Conservation (phyloP, 768 basidiomycete genomes). For the Lactarius indigo region DNA sequence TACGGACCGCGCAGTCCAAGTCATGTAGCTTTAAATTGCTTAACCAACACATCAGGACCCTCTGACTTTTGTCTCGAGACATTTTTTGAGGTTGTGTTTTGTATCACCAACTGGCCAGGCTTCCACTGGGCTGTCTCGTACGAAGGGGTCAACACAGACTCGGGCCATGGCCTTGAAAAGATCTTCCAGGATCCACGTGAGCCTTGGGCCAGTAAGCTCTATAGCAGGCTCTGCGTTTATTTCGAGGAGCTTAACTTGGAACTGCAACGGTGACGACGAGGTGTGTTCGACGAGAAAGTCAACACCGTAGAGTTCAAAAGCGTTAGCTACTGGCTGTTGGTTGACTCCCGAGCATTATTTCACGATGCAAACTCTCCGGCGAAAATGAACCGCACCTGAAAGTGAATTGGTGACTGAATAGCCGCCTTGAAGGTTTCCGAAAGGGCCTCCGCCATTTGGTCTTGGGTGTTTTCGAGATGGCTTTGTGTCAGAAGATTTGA, state of each 20-base stretch:
- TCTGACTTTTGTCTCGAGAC: slow-evolving; percentile 54
- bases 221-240: slow-evolving; percentile 97
- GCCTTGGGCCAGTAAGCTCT: slow-evolving; percentile 80
- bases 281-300: slow-evolving; percentile 75
- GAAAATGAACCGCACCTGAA: slow-evolving; percentile 54
- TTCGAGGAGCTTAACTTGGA: slow-evolving; percentile 74
- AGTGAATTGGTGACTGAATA: slow-evolving; percentile 74
- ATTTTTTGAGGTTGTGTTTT: slow-evolving; percentile 57
- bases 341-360: not conserved
- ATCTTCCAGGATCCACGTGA: slow-evolving; percentile 78
- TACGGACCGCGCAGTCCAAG: not conserved
- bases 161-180: slow-evolving; percentile 70
- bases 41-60: slow-evolving; percentile 24
- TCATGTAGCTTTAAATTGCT: slow-evolving; percentile 13
- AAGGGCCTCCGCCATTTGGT: slow-evolving; percentile 61
- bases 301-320: slow-evolving; percentile 93
- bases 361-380: not conserved
- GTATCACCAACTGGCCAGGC: slow-evolving; percentile 53
- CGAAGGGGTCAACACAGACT: slow-evolving; percentile 70
- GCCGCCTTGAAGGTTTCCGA: slow-evolving; percentile 86
- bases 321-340: slow-evolving; percentile 75
- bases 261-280: slow-evolving; percentile 25
- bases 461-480: slow-evolving; percentile 51
- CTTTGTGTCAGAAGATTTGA: slow-evolving; percentile 33
- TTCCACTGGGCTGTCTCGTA: slow-evolving; percentile 29